phyloP scores from a whole-genome alignment of 2,329 filamentous ascomycete species.

The Talaromyces amestolkiae region DNA sequence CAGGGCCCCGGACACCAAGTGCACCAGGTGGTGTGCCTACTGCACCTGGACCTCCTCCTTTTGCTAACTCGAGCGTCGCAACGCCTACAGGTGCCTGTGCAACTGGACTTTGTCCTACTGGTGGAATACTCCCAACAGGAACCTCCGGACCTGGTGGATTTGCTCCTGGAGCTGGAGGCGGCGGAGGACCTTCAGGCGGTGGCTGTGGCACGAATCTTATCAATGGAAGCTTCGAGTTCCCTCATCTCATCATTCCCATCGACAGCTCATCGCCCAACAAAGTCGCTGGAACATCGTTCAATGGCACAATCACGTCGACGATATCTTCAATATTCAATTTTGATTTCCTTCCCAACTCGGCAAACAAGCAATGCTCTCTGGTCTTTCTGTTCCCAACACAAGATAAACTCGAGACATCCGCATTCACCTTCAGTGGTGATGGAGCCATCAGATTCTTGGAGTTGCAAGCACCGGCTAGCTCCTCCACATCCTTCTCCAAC shows the following conservation, averaged over 20 bases:
- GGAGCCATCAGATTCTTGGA: constrained; percentile 55
- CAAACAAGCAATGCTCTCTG: constrained; percentile 61
- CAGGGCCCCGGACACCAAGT: constrained; percentile 8
- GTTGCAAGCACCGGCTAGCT: constrained; percentile 48
- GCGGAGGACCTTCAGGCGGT: constrained; percentile 14
- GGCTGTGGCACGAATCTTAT: constrained; percentile 47
- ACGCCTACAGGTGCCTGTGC: not conserved
- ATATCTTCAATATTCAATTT: constrained; percentile 67
- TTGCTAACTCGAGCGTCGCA: constrained; percentile 8
- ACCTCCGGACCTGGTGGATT: constrained; percentile 1
- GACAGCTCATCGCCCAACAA: constrained; percentile 54
- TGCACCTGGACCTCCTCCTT: constrained; percentile 17
- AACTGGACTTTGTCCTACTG: not conserved
- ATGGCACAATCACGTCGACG: constrained; percentile 54
- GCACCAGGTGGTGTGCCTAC: constrained; percentile 13
- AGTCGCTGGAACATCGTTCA: constrained; percentile 54
- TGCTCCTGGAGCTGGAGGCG: constrained; percentile 15
- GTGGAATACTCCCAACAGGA: not conserved
- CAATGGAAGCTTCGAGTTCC: constrained; percentile 53
- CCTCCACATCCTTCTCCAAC: constrained; percentile 55
- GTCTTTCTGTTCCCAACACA: constrained; percentile 64
- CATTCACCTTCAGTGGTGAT: constrained; percentile 54
- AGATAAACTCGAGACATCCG: constrained; percentile 58
- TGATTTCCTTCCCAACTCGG: constrained; percentile 56
- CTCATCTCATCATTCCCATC: constrained; percentile 63